A percentile compares a stretch with the other conserved stretches of the same genome.
These are phyloP conservation scores for Kingdonia uniflora DNA, from an alignment of 164 flowering plant species.

Conservation along the genomic window DNA sequence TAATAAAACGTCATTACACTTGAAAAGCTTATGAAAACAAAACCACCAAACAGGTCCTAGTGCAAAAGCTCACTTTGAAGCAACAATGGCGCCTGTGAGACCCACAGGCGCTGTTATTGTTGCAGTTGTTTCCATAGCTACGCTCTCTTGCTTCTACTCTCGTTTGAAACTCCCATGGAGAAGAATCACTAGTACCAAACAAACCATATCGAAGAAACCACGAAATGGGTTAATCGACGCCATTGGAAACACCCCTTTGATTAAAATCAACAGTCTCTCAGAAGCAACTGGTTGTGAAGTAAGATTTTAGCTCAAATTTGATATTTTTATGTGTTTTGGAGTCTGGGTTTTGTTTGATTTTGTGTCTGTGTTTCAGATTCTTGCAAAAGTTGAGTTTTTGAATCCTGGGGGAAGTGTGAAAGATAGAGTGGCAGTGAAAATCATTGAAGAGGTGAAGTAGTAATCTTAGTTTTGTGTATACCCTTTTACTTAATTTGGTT, in stretches of 20 bases:
- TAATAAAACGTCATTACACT: too few relatives aligned
- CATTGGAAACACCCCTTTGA: conserved; percentile 92
- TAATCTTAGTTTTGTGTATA: neutral
- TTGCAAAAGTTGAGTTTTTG: conserved; percentile 88
- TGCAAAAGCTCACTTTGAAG: too few relatives aligned
- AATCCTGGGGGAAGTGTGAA: conserved; percentile 99
- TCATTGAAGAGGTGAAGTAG: conserved; percentile 45
- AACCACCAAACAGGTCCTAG: too few relatives aligned
- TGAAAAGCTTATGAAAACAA: too few relatives aligned
- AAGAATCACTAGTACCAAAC: too few relatives aligned
- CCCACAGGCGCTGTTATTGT: too few relatives aligned
- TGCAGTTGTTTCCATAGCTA: too few relatives aligned
- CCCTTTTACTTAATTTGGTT: too few relatives aligned
- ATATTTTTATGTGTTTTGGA: neutral
- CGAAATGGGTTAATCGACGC: conserved; percentile 64
- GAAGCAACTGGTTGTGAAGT: conserved; percentile 93
- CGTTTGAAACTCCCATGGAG: too few relatives aligned
- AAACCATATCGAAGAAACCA: too few relatives aligned
- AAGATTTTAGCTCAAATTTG: conserved; percentile 4
- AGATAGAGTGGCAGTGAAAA: conserved; percentile 89
- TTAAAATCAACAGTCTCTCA: conserved; percentile 90
- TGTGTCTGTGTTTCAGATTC: conserved; percentile 41
- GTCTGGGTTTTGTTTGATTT: neutral
- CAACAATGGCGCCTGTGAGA: too few relatives aligned
- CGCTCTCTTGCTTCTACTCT: too few relatives aligned